Percentiles rank a stretch among this genome's conserved stretches.
phyloP scores from a whole-genome alignment of 345 rosid genomes.

The Acer campestre region DNA sequence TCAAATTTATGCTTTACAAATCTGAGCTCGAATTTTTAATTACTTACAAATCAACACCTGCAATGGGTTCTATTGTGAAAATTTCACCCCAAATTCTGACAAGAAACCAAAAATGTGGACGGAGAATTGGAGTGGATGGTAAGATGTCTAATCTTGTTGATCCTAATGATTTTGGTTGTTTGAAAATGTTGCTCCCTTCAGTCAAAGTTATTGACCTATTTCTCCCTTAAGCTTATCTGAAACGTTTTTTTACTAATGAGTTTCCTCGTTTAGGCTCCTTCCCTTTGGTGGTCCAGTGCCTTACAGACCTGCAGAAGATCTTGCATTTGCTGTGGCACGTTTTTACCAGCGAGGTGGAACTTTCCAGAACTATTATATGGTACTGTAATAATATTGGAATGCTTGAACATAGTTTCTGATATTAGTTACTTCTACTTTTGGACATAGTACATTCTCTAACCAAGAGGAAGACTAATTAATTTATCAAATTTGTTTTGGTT shows the following conservation, averaged over 20 bases:
- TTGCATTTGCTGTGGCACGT: slow-evolving; percentile 91
- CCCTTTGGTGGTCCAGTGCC: slow-evolving; percentile 84
- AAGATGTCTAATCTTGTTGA: no score
- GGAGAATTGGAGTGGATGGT: slow-evolving; percentile 99
- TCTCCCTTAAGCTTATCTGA: neutral
- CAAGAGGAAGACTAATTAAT: slow-evolving; percentile 12
- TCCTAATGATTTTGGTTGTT: slow-evolving; percentile 17
- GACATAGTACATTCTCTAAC: neutral
- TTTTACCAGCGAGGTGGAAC: slow-evolving; percentile 96
- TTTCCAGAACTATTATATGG: slow-evolving; percentile 97
- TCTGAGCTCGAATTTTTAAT: slow-evolving; percentile 8
- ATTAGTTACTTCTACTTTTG: neutral
- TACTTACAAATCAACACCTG: slow-evolving; percentile 83
- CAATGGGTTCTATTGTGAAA: slow-evolving; percentile 97
- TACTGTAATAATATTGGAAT: slow-evolving; percentile 29
- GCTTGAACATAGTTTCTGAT: slow-evolving; percentile 3
- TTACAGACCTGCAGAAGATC: slow-evolving; percentile 86
- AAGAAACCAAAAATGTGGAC: slow-evolving; percentile 96
- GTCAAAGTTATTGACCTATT: slow-evolving; percentile 5
- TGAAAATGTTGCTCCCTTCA: slow-evolving; percentile 15
- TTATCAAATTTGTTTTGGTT: slow-evolving; percentile 23
- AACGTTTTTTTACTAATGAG: neutral
- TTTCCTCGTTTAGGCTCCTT: slow-evolving; percentile 55
- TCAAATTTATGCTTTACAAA: neutral
- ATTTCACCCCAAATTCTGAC: slow-evolving; percentile 88